Evolutionary conservation across 2,329 filamentous ascomycete species (phyloP).

Genomic region (Cytospora piceae): DNA sequence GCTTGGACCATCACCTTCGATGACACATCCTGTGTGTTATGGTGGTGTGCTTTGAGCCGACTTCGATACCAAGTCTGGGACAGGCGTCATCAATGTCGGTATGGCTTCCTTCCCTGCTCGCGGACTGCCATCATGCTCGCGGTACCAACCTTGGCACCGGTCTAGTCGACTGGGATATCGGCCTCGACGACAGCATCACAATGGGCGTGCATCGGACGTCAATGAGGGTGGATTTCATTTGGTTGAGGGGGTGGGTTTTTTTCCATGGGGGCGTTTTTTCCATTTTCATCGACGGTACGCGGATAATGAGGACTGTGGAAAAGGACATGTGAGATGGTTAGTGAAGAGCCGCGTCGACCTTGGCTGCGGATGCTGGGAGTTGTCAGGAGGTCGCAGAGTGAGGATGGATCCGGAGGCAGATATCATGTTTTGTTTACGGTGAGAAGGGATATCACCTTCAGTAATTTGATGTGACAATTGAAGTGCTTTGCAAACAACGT

Average conservation of each 20-base stretch:
- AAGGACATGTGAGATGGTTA: conserved; percentile 46
- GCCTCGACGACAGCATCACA: conserved; percentile 52
- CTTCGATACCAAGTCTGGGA: conserved; percentile 43
- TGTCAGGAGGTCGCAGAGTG: conserved; percentile 52
- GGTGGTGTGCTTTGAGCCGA: conserved; percentile 33
- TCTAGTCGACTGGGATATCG: conserved; percentile 59
- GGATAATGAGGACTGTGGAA: conserved; percentile 47
- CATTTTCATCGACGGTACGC: conserved; percentile 53
- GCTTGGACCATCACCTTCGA: no score
- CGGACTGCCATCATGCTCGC: conserved; percentile 33
- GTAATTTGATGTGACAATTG: not conserved
- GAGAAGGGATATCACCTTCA: not conserved
- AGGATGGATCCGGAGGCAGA: conserved; percentile 54
- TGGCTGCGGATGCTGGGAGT: conserved; percentile 51
- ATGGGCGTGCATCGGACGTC: conserved; percentile 57
- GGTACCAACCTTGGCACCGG: conserved; percentile 54
- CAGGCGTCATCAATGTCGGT: conserved; percentile 54
- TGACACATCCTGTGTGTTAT: no score
- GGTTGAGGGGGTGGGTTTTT: conserved; percentile 44
- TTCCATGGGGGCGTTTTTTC: no score
- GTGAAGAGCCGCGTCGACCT: conserved; percentile 57
- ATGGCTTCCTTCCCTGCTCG: conserved; percentile 53
- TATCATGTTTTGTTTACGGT: conserved; percentile 46
- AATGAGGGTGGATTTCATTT: conserved; percentile 51
- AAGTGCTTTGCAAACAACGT: not conserved